A percentile compares a stretch with the other conserved stretches of the same genome.
phyloP scores from a whole-genome alignment of 2,329 filamentous ascomycete species.

The Colletotrichum destructivum region DNA sequence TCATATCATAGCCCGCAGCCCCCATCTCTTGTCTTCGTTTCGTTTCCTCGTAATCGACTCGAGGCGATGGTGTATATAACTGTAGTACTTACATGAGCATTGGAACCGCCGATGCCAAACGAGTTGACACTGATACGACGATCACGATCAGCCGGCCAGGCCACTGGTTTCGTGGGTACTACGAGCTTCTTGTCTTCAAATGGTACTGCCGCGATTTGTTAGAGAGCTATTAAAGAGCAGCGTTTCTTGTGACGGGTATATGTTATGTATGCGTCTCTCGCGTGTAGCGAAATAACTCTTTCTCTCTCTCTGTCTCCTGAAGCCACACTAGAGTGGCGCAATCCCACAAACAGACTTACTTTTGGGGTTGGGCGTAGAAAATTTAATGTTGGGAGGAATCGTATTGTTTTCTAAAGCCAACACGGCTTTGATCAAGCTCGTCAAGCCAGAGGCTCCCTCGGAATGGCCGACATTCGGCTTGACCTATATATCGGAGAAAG shows the following conservation, averaged over 20 bases:
- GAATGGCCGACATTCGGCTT: conserved; percentile 60
- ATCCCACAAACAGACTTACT: not conserved
- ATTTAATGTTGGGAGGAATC: conserved; percentile 58
- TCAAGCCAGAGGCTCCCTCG: conserved; percentile 60
- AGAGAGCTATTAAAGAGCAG: no score
- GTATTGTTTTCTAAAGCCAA: conserved; percentile 55
- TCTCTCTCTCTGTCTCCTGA: no score
- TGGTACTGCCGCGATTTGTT: not conserved
- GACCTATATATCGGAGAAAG: not conserved
- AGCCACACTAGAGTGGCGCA: no score
- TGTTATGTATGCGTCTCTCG: no score
- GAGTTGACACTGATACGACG: conserved; percentile 44
- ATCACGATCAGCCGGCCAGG: conserved; percentile 48
- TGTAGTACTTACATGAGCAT: conserved; percentile 47
- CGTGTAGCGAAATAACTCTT: no score
- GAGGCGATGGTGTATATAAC: no score
- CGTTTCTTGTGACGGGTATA: no score
- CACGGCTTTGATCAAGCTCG: conserved; percentile 59
- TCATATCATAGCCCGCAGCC: no score
- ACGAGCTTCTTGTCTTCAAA: conserved; percentile 41
- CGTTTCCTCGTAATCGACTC: no score
- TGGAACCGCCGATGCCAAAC: conserved; percentile 55
- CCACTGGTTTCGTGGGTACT: conserved; percentile 48
- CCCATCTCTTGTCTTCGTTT: no score
- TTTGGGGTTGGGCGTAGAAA: conserved; percentile 48